Evolutionary conservation across 352 stramenopile genomes (phyloP).

Genomic region (Phytophthora brassicae): DNA sequence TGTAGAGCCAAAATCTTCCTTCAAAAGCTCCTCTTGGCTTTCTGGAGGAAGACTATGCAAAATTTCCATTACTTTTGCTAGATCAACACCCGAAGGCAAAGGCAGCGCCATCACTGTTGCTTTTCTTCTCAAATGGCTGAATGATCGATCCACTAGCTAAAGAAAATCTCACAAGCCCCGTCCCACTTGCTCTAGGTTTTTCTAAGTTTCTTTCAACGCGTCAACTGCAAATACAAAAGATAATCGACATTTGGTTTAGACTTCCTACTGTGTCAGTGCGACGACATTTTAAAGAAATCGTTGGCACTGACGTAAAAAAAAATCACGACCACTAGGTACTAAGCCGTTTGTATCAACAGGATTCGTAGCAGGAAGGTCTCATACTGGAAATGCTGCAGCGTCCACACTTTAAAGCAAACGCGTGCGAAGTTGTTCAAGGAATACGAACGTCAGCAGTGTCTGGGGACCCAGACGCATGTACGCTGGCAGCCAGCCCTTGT

Average conservation of each 20-base stretch:
- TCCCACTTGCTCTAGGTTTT: too few species aligned
- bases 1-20: not conserved
- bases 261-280: too few species aligned
- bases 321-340: not conserved
- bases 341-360: not conserved
- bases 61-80: slow-evolving; percentile 8
- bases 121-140: not conserved
- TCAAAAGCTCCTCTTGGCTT: slow-evolving; percentile 2
- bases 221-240: too few species aligned
- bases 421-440: slow-evolving; percentile 77
- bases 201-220: too few species aligned
- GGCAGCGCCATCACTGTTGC: slow-evolving; percentile 8
- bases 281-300: too few species aligned
- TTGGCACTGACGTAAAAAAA: too few species aligned
- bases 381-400: not conserved
- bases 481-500: slow-evolving; percentile 82
- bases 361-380: not conserved
- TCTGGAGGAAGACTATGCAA: slow-evolving; percentile 3
- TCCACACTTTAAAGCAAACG: slow-evolving; percentile 46
- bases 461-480: slow-evolving; percentile 85
- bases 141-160: not conserved
- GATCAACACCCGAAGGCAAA: slow-evolving; percentile 9
- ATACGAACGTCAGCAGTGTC: slow-evolving; percentile 87
- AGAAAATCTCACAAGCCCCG: not conserved
- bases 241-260: too few species aligned